These are phyloP conservation scores for Diaporthe nobilis DNA, from an alignment of 2,329 filamentous ascomycete species.

Conservation along the genomic window DNA sequence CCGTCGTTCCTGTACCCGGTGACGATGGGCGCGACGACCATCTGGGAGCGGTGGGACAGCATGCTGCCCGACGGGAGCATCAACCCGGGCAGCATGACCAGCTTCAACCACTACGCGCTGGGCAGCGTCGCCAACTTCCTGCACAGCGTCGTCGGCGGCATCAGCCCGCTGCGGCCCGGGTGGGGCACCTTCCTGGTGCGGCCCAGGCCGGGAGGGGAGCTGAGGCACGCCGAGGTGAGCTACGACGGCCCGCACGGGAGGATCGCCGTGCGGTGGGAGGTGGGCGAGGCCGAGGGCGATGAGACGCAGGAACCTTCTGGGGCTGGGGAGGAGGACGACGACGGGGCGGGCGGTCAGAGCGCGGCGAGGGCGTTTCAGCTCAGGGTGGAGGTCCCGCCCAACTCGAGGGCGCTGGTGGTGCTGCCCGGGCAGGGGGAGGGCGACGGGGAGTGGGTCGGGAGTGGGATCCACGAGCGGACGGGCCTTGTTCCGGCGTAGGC, in stretches of 20 bases:
- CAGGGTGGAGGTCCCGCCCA: slow-evolving; percentile 37
- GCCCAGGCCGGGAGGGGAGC: slow-evolving; percentile 49
- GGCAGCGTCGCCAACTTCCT: slow-evolving; percentile 56
- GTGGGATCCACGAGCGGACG: slow-evolving; percentile 30
- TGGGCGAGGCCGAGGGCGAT: slow-evolving; percentile 7
- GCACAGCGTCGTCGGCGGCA: slow-evolving; percentile 52
- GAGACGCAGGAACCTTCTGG: too few species aligned
- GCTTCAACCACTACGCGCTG: slow-evolving; percentile 59
- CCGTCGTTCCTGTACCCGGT: slow-evolving; percentile 57
- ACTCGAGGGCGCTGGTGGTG: slow-evolving; percentile 36
- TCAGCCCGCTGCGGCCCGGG: slow-evolving; percentile 48
- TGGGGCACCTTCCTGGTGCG: slow-evolving; percentile 49
- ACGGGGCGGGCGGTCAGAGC: background rate
- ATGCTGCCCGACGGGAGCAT: slow-evolving; percentile 54
- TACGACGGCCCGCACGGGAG: slow-evolving; percentile 40
- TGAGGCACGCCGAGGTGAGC: slow-evolving; percentile 41
- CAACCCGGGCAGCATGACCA: slow-evolving; percentile 57
- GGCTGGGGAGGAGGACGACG: background rate
- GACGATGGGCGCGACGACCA: slow-evolving; percentile 55
- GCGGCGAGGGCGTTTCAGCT: slow-evolving; percentile 25
- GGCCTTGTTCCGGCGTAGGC: slow-evolving; percentile 12
- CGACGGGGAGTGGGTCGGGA: slow-evolving; percentile 37
- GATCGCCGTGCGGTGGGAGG: slow-evolving; percentile 36
- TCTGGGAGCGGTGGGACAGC: slow-evolving; percentile 60
- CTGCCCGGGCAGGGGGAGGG: slow-evolving; percentile 36